These are phyloP conservation scores for Suhomyces sp. DNA, from an alignment of 805 yeast species.

Conservation along the genomic window DNA sequence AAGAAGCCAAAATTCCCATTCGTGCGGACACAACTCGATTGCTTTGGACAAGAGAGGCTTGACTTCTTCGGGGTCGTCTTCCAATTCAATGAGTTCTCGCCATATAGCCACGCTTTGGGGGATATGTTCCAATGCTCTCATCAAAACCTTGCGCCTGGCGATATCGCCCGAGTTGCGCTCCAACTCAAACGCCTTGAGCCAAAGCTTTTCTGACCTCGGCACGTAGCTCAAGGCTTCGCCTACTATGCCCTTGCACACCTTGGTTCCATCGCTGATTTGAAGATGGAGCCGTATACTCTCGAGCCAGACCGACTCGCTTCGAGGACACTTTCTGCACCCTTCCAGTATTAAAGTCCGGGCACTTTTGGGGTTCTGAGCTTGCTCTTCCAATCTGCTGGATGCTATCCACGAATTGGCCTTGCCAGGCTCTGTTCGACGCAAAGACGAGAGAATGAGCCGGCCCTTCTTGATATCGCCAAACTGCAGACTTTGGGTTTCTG, in stretches of 20 bases:
- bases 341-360: conserved; percentile 66
- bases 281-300: conserved; percentile 67
- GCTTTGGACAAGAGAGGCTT: conserved; percentile 60
- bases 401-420: conserved; percentile 85
- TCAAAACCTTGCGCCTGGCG: conserved; percentile 55
- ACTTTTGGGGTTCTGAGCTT: conserved; percentile 47
- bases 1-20: conserved; percentile 64
- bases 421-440: conserved; percentile 68
- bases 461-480: conserved; percentile 59
- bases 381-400: conserved; percentile 73
- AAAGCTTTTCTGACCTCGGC: conserved; percentile 56
- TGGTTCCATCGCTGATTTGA: conserved; percentile 34
- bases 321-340: conserved; percentile 70
- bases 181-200: conserved; percentile 69
- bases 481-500: conserved; percentile 18
- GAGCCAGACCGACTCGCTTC: conserved; percentile 75
- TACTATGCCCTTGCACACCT: conserved; percentile 53
- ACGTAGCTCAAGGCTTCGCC: conserved; percentile 62
- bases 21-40: conserved; percentile 60
- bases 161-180: conserved; percentile 50
- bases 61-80: conserved; percentile 49
- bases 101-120: conserved; percentile 65
- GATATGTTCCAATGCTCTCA: conserved; percentile 66
- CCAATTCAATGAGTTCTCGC: conserved; percentile 61
- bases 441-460: conserved; percentile 59